These are phyloP conservation scores for Ogataea ramenticola DNA, from an alignment of 805 yeast genomes.

Conservation along the genomic window DNA sequence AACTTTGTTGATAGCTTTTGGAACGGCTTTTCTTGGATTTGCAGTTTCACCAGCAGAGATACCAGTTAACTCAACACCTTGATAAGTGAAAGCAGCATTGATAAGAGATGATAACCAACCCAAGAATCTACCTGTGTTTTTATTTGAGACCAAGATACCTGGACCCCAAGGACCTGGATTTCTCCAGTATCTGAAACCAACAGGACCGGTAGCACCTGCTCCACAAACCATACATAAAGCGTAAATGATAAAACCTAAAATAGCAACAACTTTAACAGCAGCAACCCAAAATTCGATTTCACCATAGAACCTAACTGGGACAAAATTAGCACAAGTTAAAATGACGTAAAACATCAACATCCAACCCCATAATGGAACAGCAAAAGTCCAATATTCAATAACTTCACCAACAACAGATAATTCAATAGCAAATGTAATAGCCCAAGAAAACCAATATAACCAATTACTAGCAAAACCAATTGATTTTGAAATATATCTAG, in stretches of 20 bases:
- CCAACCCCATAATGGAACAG: constrained; percentile 70
- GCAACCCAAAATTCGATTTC: constrained; percentile 76
- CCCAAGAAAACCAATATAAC: constrained; percentile 75
- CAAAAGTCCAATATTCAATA: constrained; percentile 58
- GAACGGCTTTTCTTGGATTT: constrained; percentile 64
- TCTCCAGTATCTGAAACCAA: constrained; percentile 79
- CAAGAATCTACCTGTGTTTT: constrained; percentile 49
- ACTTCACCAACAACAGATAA: constrained; percentile 64
- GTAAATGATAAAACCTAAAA: constrained; percentile 63
- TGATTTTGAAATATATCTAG: constrained; percentile 63
- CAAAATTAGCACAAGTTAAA: constrained; percentile 45
- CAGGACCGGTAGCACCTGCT: constrained; percentile 60
- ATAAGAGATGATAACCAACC: constrained; percentile 67
- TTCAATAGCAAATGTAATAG: constrained; percentile 69
- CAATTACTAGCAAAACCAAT: constrained; percentile 68
- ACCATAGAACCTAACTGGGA: constrained; percentile 67
- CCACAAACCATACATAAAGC: constrained; percentile 70
- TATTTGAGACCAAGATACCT: constrained; percentile 44
- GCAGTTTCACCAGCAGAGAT: constrained; percentile 68
- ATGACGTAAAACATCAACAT: constrained; percentile 58
- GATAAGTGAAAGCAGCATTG: constrained; percentile 74
- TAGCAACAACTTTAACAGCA: constrained; percentile 56
- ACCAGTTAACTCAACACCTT: constrained; percentile 74
- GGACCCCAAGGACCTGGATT: constrained; percentile 73
- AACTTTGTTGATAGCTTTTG: constrained; percentile 65